A percentile compares a stretch with the other conserved stretches of the same genome.
Evolutionary conservation across 139 green algal genomes (phyloP).

Genomic region (Coelastrella sp.): DNA sequence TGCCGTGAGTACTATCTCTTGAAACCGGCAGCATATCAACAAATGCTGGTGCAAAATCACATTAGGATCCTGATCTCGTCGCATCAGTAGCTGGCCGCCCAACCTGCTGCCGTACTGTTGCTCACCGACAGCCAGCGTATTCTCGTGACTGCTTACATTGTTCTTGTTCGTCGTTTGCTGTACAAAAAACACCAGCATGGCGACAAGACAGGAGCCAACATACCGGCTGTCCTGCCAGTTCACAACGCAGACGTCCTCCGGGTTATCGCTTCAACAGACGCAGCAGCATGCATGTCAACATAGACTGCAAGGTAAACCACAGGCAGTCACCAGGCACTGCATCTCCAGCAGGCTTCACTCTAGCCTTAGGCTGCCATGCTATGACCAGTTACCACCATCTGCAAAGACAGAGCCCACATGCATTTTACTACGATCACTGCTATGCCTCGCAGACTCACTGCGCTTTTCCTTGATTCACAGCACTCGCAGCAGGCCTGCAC

Average conservation of each 20-base stretch:
- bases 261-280: neutral
- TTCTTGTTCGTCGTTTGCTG: neutral
- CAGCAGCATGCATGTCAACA: neutral
- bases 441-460: neutral
- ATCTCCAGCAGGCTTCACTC: neutral
- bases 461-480: constrained; percentile 12
- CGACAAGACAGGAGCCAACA: neutral
- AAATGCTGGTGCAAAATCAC: too few species aligned
- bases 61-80: too few species aligned
- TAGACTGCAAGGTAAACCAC: neutral
- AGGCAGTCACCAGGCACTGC: neutral
- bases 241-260: neutral
- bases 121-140: too few species aligned
- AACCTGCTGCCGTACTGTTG: too few species aligned
- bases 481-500: neutral
- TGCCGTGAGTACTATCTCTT: too few species aligned
- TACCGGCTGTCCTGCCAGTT: neutral
- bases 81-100: too few species aligned
- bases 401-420: neutral
- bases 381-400: too few species aligned
- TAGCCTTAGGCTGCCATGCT: neutral
- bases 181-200: neutral
- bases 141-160: neutral
- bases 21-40: too few species aligned
- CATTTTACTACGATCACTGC: neutral